Evolutionary conservation across 352 stramenopile genomes (phyloP).

Genomic region (Globisporangium camurandrum): DNA sequence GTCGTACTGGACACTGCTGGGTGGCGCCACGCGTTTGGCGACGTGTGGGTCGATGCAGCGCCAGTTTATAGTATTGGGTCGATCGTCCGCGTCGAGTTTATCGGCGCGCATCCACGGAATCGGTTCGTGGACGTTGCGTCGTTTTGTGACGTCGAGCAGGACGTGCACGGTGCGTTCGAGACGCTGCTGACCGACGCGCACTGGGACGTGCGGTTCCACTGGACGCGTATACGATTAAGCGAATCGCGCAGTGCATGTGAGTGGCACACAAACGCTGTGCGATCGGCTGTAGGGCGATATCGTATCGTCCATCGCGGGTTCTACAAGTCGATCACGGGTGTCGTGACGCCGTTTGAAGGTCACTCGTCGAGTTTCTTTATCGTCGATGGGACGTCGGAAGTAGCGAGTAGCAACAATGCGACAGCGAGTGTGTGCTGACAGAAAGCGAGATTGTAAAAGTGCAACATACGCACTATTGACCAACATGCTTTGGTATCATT

Average conservation of each 20-base stretch:
- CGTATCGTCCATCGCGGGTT: constrained; percentile 36
- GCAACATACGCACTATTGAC: too few species aligned
- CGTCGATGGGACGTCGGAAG: too few species aligned
- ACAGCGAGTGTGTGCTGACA: not conserved
- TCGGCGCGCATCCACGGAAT: constrained; percentile 41
- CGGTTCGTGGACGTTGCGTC: constrained; percentile 4
- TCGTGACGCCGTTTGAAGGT: constrained; percentile 8
- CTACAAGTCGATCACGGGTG: constrained; percentile 23
- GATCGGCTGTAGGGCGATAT: constrained; percentile 17
- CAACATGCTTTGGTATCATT: too few species aligned
- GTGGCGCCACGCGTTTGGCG: constrained; percentile 16
- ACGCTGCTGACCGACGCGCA: constrained; percentile 37
- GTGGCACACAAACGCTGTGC: constrained; percentile 13
- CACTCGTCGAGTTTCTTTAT: constrained; percentile 21
- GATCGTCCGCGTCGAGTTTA: constrained; percentile 31
- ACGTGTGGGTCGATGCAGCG: constrained; percentile 18
- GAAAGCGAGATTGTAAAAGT: too few species aligned
- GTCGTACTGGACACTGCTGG: constrained; percentile 25
- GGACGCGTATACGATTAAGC: constrained; percentile 15
- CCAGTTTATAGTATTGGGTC: constrained; percentile 21
- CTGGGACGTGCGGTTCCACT: constrained; percentile 44
- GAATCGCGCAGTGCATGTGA: constrained; percentile 33
- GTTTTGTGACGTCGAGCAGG: constrained; percentile 44
- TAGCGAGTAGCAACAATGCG: not conserved
- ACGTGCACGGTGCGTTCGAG: constrained; percentile 15